Evolutionary conservation across 2,329 filamentous ascomycete genomes (phyloP), one percentile per base, ranked within the genome.

Genomic region (Stemphylium vesicarium): DNA sequence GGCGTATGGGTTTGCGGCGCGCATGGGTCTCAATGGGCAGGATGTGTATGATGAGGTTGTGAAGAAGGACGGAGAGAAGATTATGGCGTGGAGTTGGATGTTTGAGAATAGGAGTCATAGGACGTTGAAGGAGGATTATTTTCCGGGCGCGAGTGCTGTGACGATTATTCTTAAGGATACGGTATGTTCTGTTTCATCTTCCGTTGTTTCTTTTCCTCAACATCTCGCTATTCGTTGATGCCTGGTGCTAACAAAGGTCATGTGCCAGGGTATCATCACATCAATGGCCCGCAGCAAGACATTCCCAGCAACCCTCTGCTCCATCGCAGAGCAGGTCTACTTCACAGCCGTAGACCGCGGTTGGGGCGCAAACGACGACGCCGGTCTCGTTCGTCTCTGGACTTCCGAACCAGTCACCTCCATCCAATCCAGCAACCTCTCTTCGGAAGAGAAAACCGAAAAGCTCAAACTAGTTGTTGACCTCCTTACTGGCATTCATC

Each of bases 241-340:
- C 11, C 36, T 33, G 2, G 15, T 45, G 37, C 54, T 61, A 29
- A 63, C 36, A 8, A 33, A 12, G 16, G 8, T 13, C 7, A 4
- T 15, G 52, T 16, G 5, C 22, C 37, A 82, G 67, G 81, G 83
- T 44, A 90, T 90, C 73, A 88, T 90, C 69, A 90, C 87, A 1
- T 82, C 84, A 22, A 86, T 85, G 53, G 86, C 86, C 1, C 79
- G 86, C 16, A 77, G 83, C 37, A 75, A 78, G 49, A 77, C 79
- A 24, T 89, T 88, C 69, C 81, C 85, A 0, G 82, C 82, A 1
- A 85, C 85, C 0, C 82, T 91, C 67, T 84, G 83, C 50, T 82
- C 81, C 33, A 79, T 81, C 0, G 86, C 87, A 10, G 88, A 90
- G 73, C 86, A 89, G 70, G 80, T 84, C 24, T 89, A 88, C 68